Percentiles rank a stretch among this genome's conserved stretches.
Conservation (phyloP, 306 rosid genomes). For the Myrica gale region DNA sequence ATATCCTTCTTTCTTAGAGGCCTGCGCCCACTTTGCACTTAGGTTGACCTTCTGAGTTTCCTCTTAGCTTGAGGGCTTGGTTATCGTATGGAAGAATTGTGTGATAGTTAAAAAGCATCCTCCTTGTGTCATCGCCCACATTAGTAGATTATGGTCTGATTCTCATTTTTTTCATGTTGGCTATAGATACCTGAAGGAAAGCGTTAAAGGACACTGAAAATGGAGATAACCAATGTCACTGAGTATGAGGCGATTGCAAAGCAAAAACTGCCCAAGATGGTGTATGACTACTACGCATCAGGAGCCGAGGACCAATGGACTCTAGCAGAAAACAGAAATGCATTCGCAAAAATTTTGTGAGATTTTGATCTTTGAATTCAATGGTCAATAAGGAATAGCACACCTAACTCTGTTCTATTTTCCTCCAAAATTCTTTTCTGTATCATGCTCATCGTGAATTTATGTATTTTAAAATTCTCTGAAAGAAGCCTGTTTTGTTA, state of each 20-base stretch:
- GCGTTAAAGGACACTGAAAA: constrained; percentile 27
- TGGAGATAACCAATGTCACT: constrained; percentile 65
- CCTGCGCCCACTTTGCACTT: not conserved
- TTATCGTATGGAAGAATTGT: not conserved
- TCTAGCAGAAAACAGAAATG: constrained; percentile 67
- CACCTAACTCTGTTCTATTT: not conserved
- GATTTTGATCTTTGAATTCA: constrained; percentile 16
- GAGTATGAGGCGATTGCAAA: constrained; percentile 71
- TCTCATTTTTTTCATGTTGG: not conserved
- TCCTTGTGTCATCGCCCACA: not conserved
- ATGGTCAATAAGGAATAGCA: not conserved
- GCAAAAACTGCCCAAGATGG: constrained; percentile 74
- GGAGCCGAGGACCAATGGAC: constrained; percentile 84
- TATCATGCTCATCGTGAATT: not conserved
- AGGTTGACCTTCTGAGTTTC: not conserved
- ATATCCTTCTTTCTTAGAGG: not conserved
- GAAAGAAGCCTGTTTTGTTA: constrained; percentile 18
- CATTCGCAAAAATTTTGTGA: constrained; percentile 65
- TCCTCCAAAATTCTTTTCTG: not conserved
- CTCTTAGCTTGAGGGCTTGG: no score
- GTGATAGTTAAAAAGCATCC: constrained; percentile 3
- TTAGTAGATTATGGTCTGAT: not conserved
- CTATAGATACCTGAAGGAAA: constrained; percentile 33
- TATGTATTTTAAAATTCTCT: constrained; percentile 15
- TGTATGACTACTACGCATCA: constrained; percentile 66